Evolutionary conservation across 148 eudicot genomes (phyloP).

Genomic region (Camellia lanceoleosa): DNA sequence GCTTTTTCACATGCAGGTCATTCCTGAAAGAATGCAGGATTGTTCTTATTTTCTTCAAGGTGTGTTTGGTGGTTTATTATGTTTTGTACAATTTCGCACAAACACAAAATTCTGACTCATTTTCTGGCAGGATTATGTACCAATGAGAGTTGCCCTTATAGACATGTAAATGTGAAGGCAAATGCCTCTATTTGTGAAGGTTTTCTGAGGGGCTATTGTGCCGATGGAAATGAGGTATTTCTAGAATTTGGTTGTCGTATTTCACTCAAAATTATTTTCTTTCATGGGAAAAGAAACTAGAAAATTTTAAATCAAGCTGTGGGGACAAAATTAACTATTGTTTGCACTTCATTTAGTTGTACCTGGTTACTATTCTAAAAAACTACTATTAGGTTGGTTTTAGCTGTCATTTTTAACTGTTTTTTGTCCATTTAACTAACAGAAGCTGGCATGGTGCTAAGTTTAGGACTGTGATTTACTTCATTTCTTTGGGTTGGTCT

Average conservation of each 20-base stretch:
- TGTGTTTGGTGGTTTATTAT: constrained; percentile 32
- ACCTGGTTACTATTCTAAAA: background rate
- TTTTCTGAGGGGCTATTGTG: constrained; percentile 87
- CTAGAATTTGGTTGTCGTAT: constrained; percentile 11
- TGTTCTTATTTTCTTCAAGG: constrained; percentile 93
- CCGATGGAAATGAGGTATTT: constrained; percentile 91
- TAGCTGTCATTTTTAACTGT: background rate
- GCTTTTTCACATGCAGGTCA: constrained; percentile 57
- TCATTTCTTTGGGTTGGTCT: background rate
- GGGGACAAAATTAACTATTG: background rate
- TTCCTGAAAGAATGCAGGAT: constrained; percentile 97
- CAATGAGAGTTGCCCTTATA: constrained; percentile 76
- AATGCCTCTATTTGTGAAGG: constrained; percentile 75
- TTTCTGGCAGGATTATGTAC: constrained; percentile 76
- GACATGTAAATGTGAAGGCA: constrained; percentile 91
- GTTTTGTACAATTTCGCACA: background rate
- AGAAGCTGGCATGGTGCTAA: background rate
- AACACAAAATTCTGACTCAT: constrained; percentile 9
- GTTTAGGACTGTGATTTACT: background rate
- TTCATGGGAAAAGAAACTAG: background rate
- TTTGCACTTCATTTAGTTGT: background rate
- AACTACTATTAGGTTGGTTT: background rate
- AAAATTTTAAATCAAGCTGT: background rate
- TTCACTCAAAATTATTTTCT: background rate
- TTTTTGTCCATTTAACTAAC: background rate